Conservation (phyloP, 306 rosid species). For the Purshia tridentata region DNA sequence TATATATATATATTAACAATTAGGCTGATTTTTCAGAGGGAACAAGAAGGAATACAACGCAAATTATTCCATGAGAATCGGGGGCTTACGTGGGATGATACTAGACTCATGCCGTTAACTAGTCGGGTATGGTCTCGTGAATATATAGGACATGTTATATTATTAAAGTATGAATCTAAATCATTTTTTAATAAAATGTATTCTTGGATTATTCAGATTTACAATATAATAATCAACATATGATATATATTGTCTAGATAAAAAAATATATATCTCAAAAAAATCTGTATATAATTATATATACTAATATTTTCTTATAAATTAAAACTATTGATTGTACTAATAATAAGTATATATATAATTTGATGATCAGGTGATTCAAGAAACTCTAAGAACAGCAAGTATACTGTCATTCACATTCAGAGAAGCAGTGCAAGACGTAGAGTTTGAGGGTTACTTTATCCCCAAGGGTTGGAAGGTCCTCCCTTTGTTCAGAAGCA, state of each 20-base stretch:
- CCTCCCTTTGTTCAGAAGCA: constrained; percentile 89
- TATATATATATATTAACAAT: not conserved
- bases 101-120: constrained; percentile 67
- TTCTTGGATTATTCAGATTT: too few relatives aligned
- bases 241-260: too few relatives aligned
- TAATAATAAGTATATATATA: too few relatives aligned
- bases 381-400: constrained; percentile 83
- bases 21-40: constrained; percentile 52
- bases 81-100: constrained; percentile 79
- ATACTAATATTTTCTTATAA: not conserved
- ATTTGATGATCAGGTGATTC: constrained; percentile 53
- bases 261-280: too few relatives aligned
- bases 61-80: constrained; percentile 41
- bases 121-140: constrained; percentile 36
- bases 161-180: not conserved
- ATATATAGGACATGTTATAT: not conserved
- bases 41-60: constrained; percentile 61
- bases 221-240: too few relatives aligned
- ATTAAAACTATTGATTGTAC: too few relatives aligned
- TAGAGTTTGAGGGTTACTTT: constrained; percentile 73
- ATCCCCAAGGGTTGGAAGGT: constrained; percentile 98
- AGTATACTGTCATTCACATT: constrained; percentile 88
- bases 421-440: constrained; percentile 85
- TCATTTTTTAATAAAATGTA: too few relatives aligned
- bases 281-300: too few relatives aligned